These are phyloP conservation scores for Phytomonas serpens DNA, from an alignment of 208 protist genomes.

Conservation along the genomic window DNA sequence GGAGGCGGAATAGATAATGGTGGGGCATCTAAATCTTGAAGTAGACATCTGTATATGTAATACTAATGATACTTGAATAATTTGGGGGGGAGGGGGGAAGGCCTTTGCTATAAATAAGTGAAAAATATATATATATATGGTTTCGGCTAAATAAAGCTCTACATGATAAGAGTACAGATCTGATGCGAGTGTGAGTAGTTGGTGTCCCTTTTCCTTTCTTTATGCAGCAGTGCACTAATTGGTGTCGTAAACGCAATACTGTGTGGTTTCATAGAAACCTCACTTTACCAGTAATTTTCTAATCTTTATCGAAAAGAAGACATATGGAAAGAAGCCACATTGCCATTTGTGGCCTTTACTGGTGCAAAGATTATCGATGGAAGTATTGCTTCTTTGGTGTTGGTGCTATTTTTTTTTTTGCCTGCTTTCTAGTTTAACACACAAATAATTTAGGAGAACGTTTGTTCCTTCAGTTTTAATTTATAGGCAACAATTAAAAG, in stretches of 20 bases:
- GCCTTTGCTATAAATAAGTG: background rate
- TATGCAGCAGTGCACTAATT: background rate
- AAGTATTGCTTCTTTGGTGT: background rate
- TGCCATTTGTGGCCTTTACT: background rate
- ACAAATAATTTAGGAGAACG: conserved; percentile 1
- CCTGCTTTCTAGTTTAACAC: background rate
- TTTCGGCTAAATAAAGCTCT: background rate
- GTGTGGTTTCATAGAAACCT: background rate
- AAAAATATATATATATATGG: background rate
- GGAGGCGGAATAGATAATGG: background rate
- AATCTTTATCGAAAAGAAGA: background rate
- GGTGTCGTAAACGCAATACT: background rate
- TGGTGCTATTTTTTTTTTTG: background rate
- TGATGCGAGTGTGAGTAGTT: background rate
- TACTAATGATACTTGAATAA: conserved; percentile 8
- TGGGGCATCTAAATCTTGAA: conserved; percentile 6
- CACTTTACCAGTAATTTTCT: background rate
- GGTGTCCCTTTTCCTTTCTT: background rate
- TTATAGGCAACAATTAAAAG: conserved; percentile 1
- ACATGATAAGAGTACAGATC: background rate
- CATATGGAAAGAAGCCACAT: background rate
- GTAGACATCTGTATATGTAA: background rate
- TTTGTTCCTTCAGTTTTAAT: background rate
- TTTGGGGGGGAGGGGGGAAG: background rate
- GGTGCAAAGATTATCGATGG: background rate